Conservation (phyloP, 75 land plant genomes). For the Sequoiadendron giganteum region DNA sequence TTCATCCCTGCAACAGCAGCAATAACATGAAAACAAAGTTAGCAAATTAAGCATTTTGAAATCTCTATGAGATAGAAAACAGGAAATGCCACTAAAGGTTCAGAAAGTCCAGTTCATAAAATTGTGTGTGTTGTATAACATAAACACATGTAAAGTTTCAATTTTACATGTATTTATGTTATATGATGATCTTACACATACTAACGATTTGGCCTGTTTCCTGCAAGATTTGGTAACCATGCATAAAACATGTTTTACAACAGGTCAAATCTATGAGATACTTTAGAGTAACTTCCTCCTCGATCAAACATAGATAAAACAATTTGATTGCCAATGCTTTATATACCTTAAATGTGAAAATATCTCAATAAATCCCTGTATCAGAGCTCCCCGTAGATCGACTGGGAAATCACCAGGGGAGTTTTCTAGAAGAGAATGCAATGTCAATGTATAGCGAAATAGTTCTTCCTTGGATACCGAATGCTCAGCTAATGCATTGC, state of each 20-base stretch:
- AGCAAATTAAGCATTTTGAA: neutral
- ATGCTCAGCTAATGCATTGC: constrained; percentile 18
- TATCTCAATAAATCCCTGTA: constrained; percentile 62
- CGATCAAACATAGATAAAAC: neutral
- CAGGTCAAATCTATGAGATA: neutral
- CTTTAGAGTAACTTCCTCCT: neutral
- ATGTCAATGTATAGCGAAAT: constrained; percentile 56
- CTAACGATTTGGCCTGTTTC: neutral
- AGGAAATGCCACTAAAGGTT: neutral
- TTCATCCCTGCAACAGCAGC: constrained; percentile 58
- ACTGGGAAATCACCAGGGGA: constrained; percentile 81
- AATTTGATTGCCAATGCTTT: neutral
- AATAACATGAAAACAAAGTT: neutral
- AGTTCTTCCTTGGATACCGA: constrained; percentile 67
- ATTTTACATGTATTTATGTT: too few species aligned
- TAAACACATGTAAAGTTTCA: too few species aligned
- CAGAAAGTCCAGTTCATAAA: neutral
- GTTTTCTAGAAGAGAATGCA: constrained; percentile 72
- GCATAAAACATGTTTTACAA: neutral
- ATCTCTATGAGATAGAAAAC: neutral
- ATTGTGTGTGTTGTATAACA: neutral
- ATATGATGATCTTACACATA: too few species aligned
- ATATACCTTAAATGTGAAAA: constrained; percentile 64
- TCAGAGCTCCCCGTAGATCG: constrained; percentile 45
- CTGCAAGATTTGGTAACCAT: neutral